Evolutionary conservation across 2,329 filamentous ascomycete genomes (phyloP).

Genomic region (Neonectria ditissima): DNA sequence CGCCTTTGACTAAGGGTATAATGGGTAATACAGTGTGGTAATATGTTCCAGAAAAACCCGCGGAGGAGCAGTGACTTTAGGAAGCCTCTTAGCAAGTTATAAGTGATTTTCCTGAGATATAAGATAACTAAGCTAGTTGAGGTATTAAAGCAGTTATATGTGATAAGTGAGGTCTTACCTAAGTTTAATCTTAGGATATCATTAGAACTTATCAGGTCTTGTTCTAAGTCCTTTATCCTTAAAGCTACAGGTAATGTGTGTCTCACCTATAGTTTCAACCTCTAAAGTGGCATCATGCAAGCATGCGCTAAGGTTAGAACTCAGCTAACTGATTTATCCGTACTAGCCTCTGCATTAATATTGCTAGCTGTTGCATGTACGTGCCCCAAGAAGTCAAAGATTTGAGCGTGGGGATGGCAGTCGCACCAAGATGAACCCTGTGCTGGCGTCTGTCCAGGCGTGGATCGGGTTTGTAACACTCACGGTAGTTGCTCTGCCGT

Average conservation of each 20-base stretch:
- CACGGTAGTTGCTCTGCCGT: not conserved
- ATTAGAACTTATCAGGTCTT: not conserved
- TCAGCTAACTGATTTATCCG: not conserved
- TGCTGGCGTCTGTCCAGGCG: not conserved
- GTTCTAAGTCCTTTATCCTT: not conserved
- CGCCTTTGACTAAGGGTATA: not conserved
- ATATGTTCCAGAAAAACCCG: conserved; percentile 12
- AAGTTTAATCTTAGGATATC: no score
- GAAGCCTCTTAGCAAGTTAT: no score
- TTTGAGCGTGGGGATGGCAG: not conserved
- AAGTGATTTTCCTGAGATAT: no score
- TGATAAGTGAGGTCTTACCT: no score
- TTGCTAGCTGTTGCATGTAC: not conserved
- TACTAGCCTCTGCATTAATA: no score
- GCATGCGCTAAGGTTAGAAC: not conserved
- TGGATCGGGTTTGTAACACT: not conserved
- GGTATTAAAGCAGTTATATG: no score
- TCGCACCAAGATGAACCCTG: not conserved
- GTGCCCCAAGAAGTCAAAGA: not conserved
- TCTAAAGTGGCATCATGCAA: no score
- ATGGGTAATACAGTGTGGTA: conserved; percentile 8
- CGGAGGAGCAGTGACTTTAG: conserved; percentile 9
- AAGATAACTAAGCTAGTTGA: no score
- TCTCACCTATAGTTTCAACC: not conserved
- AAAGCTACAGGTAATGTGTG: not conserved